Percentiles rank a stretch among this genome's conserved stretches.
Conservation (phyloP, 2,329 filamentous ascomycete species). For the Cladophialophora exuberans region DNA sequence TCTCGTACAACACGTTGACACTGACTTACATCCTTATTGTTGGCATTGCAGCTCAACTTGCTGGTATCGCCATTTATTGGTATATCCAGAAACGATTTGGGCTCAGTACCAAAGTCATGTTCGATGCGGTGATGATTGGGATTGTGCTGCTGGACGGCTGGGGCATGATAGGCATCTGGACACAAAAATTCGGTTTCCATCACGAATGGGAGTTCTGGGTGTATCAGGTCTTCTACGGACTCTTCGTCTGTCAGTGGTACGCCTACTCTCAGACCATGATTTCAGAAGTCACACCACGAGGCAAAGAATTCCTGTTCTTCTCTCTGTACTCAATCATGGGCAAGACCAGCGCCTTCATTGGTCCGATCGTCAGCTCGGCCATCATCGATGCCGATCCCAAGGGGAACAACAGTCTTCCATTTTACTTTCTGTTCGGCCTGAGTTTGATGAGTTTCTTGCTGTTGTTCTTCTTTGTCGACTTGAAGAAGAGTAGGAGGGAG, state of each 20-base stretch:
- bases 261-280: constrained; percentile 74
- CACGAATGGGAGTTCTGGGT: constrained; percentile 58
- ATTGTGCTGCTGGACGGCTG: constrained; percentile 64
- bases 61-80: constrained; percentile 67
- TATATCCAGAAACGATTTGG: constrained; percentile 62
- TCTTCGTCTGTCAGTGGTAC: constrained; percentile 68
- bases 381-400: constrained; percentile 66
- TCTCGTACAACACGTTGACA: constrained; percentile 66
- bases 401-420: constrained; percentile 63
- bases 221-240: constrained; percentile 62
- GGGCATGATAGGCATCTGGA: constrained; percentile 65
- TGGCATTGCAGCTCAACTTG: constrained; percentile 64
- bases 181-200: constrained; percentile 57
- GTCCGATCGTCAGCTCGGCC: constrained; percentile 68
- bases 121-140: constrained; percentile 64
- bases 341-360: constrained; percentile 70
- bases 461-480: constrained; percentile 60
- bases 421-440: constrained; percentile 67
- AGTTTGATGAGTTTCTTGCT: constrained; percentile 59
- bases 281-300: constrained; percentile 67
- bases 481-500: constrained; percentile 63
- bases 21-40: constrained; percentile 69
- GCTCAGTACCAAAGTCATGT: constrained; percentile 69
- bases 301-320: constrained; percentile 73
- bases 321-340: constrained; percentile 66